A percentile compares a stretch with the other conserved stretches of the same genome.
Conservation (phyloP, 2,329 filamentous ascomycete species). For the Teratosphaeriaceae sp. region DNA sequence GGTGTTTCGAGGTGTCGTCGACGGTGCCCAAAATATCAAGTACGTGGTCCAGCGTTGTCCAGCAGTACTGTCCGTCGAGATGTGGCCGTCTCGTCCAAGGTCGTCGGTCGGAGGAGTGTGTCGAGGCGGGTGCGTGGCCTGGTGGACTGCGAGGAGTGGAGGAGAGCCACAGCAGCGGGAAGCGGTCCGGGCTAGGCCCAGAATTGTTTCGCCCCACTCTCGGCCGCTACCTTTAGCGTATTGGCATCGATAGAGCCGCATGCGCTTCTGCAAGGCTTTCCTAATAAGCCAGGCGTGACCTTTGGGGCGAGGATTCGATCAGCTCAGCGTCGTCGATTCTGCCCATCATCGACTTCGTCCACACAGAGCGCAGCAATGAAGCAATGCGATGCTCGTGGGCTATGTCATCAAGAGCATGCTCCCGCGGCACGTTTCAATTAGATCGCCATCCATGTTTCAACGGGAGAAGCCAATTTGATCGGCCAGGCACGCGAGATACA, state of each 20-base stretch:
- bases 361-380: no score
- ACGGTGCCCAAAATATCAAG: conserved; percentile 3
- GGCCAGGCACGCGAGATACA: no score
- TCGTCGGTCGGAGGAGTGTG: not conserved
- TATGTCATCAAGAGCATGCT: no score
- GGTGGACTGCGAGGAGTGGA: not conserved
- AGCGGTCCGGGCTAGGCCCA: not conserved
- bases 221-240: not conserved
- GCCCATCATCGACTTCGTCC: no score
- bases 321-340: no score
- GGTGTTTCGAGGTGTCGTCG: conserved; percentile 4
- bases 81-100: not conserved
- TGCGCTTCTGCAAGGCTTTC: conserved; percentile 1
- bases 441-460: no score
- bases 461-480: no score
- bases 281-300: not conserved
- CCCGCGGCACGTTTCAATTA: no score
- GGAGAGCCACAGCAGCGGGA: not conserved
- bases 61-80: conserved; percentile 10
- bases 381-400: no score
- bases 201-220: not conserved
- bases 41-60: conserved; percentile 3
- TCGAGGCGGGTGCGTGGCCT: no score
- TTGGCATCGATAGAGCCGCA: not conserved
- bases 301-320: no score